Evolutionary conservation across 805 yeast genomes (phyloP), one percentile per base, ranked within the genome.

Genomic region (Kazachstania taianensis): DNA sequence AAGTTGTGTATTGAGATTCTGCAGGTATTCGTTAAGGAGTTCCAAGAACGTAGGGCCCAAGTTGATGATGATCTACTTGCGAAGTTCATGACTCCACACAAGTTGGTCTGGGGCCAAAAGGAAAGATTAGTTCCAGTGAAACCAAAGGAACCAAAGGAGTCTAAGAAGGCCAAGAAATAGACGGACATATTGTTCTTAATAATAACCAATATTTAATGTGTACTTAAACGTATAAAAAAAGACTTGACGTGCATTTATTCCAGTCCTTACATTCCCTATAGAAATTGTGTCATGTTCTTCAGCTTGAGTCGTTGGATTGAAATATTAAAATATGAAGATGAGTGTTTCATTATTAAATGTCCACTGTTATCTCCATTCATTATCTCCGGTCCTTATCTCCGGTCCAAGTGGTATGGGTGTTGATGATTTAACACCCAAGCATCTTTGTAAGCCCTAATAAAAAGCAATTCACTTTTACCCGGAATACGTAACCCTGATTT

Each of bases 41-140:
- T 87, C 72, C 98, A 92, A 67, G 82, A 69, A 39, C 73, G 75
- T 52, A 78, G 96, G 58, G 65, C 72, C 24, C 57, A 62, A 40
- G 75, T 89, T 35, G 73, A 76, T 41, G 79, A 81, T 31, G 76
- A 64, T 14, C 61, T 65, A 4, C 64, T 85, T 35, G 73, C 71
- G 38, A 54, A 70, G 40, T 92, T 79, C 57, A 92, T 84, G 89
- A 78, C 71, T 47, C 87, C 92, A 33, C 94, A 94, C 52, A 73
- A 77, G 56, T 73, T 86, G 53, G 72, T 71, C 30, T 78, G 74
- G 70, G 95, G 95, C 25, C 58, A 67, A 37, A 72, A 73, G 57
- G 81, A 78, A 62, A 74, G 94, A 66, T 57, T 70, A 30, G 89
- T 84, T 39, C 78, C 86, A 8, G 70, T 69, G 12, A 81, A 81